Conservation (phyloP, 805 yeast genomes). For the Geotrichum ghanense region DNA sequence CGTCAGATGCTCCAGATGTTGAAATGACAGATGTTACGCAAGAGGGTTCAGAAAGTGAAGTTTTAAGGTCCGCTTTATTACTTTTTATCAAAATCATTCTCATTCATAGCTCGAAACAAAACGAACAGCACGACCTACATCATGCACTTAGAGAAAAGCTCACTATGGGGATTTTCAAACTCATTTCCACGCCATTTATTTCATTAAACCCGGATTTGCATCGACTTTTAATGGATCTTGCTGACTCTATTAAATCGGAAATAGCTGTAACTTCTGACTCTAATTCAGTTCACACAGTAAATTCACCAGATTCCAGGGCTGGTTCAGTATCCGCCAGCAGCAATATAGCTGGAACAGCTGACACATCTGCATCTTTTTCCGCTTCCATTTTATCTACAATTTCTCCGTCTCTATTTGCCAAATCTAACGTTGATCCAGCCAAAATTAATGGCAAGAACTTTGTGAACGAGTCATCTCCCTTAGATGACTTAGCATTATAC, state of each 20-base stretch:
- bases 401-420: neutral
- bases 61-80: conserved; percentile 13
- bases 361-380: conserved; percentile 8
- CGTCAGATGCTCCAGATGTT: neutral
- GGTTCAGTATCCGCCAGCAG: neutral
- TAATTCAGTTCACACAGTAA: too few relatives aligned
- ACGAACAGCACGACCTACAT: neutral
- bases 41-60: conserved; percentile 3
- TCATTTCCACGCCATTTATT: neutral
- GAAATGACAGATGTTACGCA: conserved; percentile 3
- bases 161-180: neutral
- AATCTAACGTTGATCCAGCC: neutral
- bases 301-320: neutral
- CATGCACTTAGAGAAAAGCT: neutral
- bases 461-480: conserved; percentile 3
- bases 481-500: conserved; percentile 19
- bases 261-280: neutral
- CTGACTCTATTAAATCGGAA: neutral
- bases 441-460: neutral
- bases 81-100: conserved; percentile 18
- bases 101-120: conserved; percentile 12
- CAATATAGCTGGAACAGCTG: conserved; percentile 1
- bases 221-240: neutral
- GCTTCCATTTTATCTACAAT: neutral
- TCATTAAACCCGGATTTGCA: neutral